Evolutionary conservation across 805 yeast species (phyloP).

Genomic region (Candida cerambycidarum): DNA sequence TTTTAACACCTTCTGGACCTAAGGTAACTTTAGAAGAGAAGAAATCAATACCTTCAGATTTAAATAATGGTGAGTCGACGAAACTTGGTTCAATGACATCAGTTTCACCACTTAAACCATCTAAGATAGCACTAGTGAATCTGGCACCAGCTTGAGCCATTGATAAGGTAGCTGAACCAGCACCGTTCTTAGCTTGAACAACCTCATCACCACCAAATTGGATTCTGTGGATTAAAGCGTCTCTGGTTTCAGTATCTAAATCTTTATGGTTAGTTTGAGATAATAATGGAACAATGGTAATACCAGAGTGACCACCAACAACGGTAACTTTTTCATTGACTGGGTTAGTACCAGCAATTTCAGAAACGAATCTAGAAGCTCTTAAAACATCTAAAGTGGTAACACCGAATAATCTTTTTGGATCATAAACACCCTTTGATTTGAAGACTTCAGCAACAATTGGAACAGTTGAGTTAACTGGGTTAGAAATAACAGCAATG

Average conservation of each 20-base stretch:
- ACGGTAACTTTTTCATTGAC: constrained; percentile 75
- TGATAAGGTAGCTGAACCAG: constrained; percentile 90
- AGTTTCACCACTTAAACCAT: constrained; percentile 62
- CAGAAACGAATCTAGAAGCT: constrained; percentile 79
- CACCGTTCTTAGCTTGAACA: constrained; percentile 90
- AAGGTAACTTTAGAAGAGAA: constrained; percentile 93
- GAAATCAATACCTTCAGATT: constrained; percentile 90
- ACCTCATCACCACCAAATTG: constrained; percentile 98
- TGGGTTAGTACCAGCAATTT: constrained; percentile 72
- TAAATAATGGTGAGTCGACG: constrained; percentile 80
- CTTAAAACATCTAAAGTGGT: constrained; percentile 92
- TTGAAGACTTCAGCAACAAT: constrained; percentile 91
- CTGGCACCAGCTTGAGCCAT: constrained; percentile 92
- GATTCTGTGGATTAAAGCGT: constrained; percentile 73
- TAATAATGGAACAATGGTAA: constrained; percentile 90
- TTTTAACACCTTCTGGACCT: constrained; percentile 86
- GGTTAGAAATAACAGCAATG: constrained; percentile 83
- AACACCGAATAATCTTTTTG: constrained; percentile 91
- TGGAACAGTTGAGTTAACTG: constrained; percentile 96
- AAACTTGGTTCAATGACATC: constrained; percentile 68
- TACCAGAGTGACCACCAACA: constrained; percentile 97
- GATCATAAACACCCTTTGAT: constrained; percentile 83
- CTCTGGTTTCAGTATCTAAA: constrained; percentile 42
- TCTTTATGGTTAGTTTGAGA: constrained; percentile 75
- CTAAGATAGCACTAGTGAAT: constrained; percentile 63